These are phyloP conservation scores for Chytridium lagenaria DNA, from an alignment of 371 early-diverging fungal species.

Conservation along the genomic window DNA sequence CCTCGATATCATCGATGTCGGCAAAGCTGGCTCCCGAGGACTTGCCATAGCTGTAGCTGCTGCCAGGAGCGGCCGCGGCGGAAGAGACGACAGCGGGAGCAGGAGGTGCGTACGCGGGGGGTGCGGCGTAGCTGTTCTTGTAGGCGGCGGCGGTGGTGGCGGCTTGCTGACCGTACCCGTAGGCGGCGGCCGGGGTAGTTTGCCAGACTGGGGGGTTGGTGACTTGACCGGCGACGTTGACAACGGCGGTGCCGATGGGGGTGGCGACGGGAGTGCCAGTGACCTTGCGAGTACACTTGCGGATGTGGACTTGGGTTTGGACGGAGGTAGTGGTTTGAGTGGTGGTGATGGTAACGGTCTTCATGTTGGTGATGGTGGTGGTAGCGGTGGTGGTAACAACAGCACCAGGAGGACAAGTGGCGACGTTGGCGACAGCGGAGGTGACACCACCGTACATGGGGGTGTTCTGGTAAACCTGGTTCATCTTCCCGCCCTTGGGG, in stretches of 20 bases:
- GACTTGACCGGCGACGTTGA: not conserved
- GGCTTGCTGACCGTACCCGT: not conserved
- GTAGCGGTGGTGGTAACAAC: not conserved
- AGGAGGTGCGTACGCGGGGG: not conserved
- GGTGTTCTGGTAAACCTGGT: not conserved
- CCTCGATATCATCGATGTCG: not conserved
- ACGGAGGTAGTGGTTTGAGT: not conserved
- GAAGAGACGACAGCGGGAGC: not conserved
- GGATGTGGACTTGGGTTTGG: conserved; percentile 22
- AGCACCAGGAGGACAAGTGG: not conserved
- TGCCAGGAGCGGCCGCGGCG: not conserved
- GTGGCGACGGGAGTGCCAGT: conserved; percentile 14
- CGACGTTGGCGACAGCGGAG: conserved; percentile 4
- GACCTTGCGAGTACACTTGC: conserved; percentile 17
- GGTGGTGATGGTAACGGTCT: conserved; percentile 18
- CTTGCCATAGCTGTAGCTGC: not conserved
- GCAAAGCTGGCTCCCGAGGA: not conserved
- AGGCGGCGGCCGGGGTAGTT: not conserved
- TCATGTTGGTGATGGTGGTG: conserved; percentile 19
- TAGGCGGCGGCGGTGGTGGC: not conserved
- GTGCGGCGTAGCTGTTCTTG: not conserved
- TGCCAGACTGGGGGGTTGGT: not conserved
- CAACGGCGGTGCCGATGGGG: not conserved
- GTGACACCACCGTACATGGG: not conserved
- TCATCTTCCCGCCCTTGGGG: conserved; percentile 7